Evolutionary conservation across 768 basidiomycete genomes (phyloP).

Genomic region (Clavaria fumosa): DNA sequence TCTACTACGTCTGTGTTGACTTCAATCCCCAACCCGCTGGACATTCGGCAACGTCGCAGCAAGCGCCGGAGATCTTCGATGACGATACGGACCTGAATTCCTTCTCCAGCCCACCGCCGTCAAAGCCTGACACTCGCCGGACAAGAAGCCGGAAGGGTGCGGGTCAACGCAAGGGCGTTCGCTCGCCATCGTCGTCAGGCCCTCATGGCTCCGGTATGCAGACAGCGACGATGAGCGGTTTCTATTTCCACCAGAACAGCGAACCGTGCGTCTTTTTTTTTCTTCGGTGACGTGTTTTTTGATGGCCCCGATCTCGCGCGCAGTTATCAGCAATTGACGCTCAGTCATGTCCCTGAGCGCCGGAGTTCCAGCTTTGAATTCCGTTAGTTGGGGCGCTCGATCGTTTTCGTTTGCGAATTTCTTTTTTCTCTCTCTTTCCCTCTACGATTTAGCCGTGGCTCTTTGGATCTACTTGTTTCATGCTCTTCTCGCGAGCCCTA

Average conservation of each 20-base stretch:
- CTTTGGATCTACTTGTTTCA: too few species aligned
- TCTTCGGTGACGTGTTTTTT: not conserved
- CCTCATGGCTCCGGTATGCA: conserved; percentile 28
- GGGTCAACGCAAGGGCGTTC: conserved; percentile 27
- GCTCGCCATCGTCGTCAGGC: conserved; percentile 35
- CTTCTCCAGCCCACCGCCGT: conserved; percentile 15
- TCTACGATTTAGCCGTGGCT: not conserved
- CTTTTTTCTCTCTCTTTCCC: not conserved
- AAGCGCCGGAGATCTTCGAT: conserved; percentile 11
- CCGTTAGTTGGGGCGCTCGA: conserved; percentile 32
- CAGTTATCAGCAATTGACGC: conserved; percentile 81
- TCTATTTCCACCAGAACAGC: conserved; percentile 88
- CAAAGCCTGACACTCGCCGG: conserved; percentile 24
- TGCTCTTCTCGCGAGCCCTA: too few species aligned
- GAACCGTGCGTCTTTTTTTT: conserved; percentile 52
- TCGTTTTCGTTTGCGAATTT: not conserved
- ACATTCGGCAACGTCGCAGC: conserved; percentile 12
- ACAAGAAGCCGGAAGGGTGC: too few species aligned
- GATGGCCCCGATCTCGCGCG: conserved; percentile 5
- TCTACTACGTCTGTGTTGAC: conserved; percentile 93
- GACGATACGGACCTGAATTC: conserved; percentile 10
- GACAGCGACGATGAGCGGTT: conserved; percentile 71
- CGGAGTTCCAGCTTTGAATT: conserved; percentile 76
- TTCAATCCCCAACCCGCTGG: conserved; percentile 50
- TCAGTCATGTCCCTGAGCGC: conserved; percentile 61